These are phyloP conservation scores for Pythium monospermum DNA, from an alignment of 352 stramenopile genomes.

Conservation along the genomic window DNA sequence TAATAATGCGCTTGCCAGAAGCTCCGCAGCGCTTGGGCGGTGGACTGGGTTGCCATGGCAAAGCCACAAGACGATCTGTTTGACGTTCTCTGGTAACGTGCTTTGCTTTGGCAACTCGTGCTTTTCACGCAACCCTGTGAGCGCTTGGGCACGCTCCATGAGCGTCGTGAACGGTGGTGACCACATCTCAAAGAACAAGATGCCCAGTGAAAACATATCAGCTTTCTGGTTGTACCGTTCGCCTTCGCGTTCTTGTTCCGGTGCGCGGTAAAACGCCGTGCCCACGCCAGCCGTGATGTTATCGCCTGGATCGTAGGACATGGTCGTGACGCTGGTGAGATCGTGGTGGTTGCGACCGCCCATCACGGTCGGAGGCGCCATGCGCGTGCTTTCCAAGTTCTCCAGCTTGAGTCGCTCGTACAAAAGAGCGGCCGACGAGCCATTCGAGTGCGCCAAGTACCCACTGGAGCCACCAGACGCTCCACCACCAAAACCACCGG, in stretches of 20 bases:
- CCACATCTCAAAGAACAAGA: constrained; percentile 97
- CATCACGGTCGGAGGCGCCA: constrained; percentile 10
- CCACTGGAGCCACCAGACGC: constrained; percentile 4
- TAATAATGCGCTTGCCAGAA: constrained; percentile 61
- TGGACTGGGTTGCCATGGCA: constrained; percentile 68
- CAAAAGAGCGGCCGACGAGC: constrained; percentile 61
- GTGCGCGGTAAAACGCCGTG: constrained; percentile 94
- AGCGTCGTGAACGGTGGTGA: constrained; percentile 87
- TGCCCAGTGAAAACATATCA: constrained; percentile 94
- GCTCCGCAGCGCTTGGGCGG: constrained; percentile 68
- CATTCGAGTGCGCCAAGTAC: constrained; percentile 49
- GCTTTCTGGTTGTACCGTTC: constrained; percentile 88
- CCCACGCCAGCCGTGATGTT: constrained; percentile 93
- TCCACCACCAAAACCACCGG: neutral
- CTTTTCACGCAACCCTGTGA: constrained; percentile 72
- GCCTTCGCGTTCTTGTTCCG: constrained; percentile 89
- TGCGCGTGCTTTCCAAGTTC: constrained; percentile 63
- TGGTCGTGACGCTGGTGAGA: constrained; percentile 47
- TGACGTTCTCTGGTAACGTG: constrained; percentile 70
- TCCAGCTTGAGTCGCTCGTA: constrained; percentile 67
- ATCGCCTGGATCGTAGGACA: constrained; percentile 42
- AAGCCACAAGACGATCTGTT: constrained; percentile 86
- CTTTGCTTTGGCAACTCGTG: constrained; percentile 52
- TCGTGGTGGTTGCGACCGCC: constrained; percentile 11
- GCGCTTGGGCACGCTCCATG: constrained; percentile 83